Conservation (phyloP, 441 rosid genomes). For the Populus hybrid region DNA sequence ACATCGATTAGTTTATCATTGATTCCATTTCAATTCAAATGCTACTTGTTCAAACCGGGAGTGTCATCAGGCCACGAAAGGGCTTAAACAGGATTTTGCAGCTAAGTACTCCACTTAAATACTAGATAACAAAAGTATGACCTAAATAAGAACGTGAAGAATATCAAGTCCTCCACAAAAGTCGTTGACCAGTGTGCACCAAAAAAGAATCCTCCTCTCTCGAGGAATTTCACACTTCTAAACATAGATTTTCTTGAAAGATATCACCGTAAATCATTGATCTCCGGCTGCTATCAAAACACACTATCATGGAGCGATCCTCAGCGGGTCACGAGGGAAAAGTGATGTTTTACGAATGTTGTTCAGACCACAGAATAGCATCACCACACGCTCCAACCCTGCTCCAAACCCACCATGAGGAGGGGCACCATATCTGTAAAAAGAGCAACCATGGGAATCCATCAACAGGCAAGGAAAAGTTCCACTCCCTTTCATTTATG, state of each 20-base stretch:
- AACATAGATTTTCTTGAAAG: not conserved
- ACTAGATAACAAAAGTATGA: not conserved
- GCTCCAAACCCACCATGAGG: conserved; percentile 91
- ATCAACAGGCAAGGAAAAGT: too few relatives aligned
- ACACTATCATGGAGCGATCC: conserved; percentile 54
- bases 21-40: not conserved
- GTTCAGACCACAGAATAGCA: conserved; percentile 77
- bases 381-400: conserved; percentile 82
- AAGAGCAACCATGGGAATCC: conserved; percentile 6
- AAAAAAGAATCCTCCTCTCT: not conserved
- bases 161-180: too few relatives aligned
- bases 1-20: not conserved
- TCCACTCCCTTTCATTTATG: not conserved
- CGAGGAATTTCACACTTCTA: not conserved
- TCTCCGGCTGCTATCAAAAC: not conserved
- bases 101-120: not conserved
- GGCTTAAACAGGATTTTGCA: too few relatives aligned
- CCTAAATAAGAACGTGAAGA: too few relatives aligned
- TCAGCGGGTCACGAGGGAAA: conserved; percentile 79
- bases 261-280: not conserved
- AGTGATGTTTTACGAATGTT: conserved; percentile 84
- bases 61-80: too few relatives aligned
- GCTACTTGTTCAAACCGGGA: not conserved
- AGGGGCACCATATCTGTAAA: conserved; percentile 72
- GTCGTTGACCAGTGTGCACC: not conserved